Evolutionary conservation across 2,329 filamentous ascomycete genomes (phyloP).

Genomic region (Phaeosphaeriaceae sp.): DNA sequence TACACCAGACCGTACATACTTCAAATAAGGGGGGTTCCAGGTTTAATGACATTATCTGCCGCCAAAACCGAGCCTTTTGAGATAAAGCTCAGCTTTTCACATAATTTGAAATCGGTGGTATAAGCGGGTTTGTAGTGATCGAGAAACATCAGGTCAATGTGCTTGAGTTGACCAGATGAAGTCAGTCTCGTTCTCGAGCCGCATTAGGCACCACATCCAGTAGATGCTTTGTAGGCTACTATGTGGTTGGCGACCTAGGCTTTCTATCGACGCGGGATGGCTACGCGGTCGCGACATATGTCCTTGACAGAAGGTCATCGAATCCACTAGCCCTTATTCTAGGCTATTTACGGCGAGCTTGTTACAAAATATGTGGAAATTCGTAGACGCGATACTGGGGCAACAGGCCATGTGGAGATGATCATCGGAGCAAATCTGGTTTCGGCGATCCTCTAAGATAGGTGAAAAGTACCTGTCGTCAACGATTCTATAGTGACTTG

Average conservation of each 20-base stretch:
- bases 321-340: too few species aligned
- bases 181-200: conserved; percentile 59
- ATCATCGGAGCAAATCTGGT: conserved; percentile 24
- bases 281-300: conserved; percentile 21
- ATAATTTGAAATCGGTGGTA: conserved; percentile 75
- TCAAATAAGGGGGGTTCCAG: conserved; percentile 74
- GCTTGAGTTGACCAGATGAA: conserved; percentile 58
- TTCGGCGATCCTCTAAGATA: conserved; percentile 32
- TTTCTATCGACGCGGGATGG: conserved; percentile 21
- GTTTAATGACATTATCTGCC: conserved; percentile 75
- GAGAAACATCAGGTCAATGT: conserved; percentile 76
- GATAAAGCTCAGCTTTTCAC: conserved; percentile 72
- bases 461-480: conserved; percentile 30
- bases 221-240: conserved; percentile 10
- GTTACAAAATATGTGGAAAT: conserved; percentile 23
- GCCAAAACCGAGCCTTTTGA: conserved; percentile 67
- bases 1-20: conserved; percentile 71
- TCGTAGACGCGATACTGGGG: conserved; percentile 9
- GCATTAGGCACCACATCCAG: conserved; percentile 24
- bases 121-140: conserved; percentile 84
- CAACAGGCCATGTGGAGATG: conserved; percentile 16
- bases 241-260: conserved; percentile 2
- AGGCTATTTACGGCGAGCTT: conserved; percentile 17
- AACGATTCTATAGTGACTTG: conserved; percentile 26
- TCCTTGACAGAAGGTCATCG: conserved; percentile 20